Evolutionary conservation across 73 alveolate species (phyloP).

Genomic region (Tetrahymena malaccensis): DNA sequence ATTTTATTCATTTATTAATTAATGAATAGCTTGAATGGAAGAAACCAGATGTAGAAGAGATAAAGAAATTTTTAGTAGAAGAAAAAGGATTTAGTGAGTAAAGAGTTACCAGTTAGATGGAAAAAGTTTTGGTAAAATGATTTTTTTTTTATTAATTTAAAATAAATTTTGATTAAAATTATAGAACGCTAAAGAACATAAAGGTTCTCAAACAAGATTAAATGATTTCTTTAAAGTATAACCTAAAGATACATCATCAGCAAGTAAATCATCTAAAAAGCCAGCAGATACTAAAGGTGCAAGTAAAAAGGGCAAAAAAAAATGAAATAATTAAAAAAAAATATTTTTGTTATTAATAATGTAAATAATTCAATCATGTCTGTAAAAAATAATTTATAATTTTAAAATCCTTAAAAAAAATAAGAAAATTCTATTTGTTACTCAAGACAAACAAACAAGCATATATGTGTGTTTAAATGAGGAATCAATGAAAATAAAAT

Average conservation of each 20-base stretch:
- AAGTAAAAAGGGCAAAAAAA: neutral
- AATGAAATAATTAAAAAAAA: neutral
- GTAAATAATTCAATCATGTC: too few relatives aligned
- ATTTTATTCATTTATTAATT: neutral
- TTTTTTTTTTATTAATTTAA: neutral
- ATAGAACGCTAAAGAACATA: neutral
- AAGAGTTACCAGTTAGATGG: slow-evolving; percentile 41
- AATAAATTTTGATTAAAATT: neutral
- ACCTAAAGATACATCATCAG: neutral
- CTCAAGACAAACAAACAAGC: too few relatives aligned
- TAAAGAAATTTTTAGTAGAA: slow-evolving; percentile 67
- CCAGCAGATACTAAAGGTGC: neutral
- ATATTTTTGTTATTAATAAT: too few relatives aligned
- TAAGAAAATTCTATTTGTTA: neutral
- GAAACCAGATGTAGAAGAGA: slow-evolving; percentile 72
- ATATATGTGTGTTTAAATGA: too few relatives aligned
- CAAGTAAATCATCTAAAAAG: neutral
- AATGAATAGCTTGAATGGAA: slow-evolving; percentile 45
- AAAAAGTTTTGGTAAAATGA: neutral
- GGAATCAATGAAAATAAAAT: neutral
- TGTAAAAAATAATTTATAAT: too few relatives aligned
- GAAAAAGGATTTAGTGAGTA: slow-evolving; percentile 78
- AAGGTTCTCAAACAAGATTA: neutral
- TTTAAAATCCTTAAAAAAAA: too few relatives aligned
- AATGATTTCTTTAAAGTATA: neutral